These are phyloP conservation scores for Rhizopus delemar DNA, from an alignment of 371 early-diverging fungal genomes.

Conservation along the genomic window DNA sequence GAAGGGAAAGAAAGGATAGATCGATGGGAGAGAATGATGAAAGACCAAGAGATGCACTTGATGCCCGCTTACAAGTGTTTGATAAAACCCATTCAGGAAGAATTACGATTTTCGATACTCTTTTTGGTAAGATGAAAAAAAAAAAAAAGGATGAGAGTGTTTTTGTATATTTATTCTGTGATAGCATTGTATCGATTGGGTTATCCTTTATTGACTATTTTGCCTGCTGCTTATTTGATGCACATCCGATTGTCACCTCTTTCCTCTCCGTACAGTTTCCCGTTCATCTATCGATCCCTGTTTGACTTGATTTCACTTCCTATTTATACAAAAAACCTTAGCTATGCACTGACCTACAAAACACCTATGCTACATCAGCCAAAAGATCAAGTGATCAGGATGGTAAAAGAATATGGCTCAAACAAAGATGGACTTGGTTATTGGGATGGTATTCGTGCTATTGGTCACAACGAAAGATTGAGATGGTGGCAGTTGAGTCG, in stretches of 20 bases:
- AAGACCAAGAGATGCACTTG: constrained; percentile 11
- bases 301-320: constrained; percentile 41
- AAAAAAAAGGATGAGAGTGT: too few relatives aligned
- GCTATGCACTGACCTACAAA: constrained; percentile 23
- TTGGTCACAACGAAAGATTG: constrained; percentile 27
- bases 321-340: constrained; percentile 37
- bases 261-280: constrained; percentile 47
- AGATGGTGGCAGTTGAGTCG: constrained; percentile 40
- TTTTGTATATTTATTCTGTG: neutral
- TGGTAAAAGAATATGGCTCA: constrained; percentile 31
- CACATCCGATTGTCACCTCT: constrained; percentile 44
- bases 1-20: constrained; percentile 11
- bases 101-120: constrained; percentile 40
- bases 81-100: constrained; percentile 29
- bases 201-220: constrained; percentile 38
- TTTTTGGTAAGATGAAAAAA: constrained; percentile 27
- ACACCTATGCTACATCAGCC: constrained; percentile 28
- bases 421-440: constrained; percentile 32
- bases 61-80: constrained; percentile 25
- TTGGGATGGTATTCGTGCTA: constrained; percentile 43
- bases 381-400: constrained; percentile 15
- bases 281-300: constrained; percentile 44
- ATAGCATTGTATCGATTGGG: constrained; percentile 42
- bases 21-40: constrained; percentile 7
- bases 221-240: constrained; percentile 41